Percentiles rank a stretch among this genome's conserved stretches.
Conservation (phyloP, 495 filamentous ascomycete genomes). For the Penicillium paradoxum region DNA sequence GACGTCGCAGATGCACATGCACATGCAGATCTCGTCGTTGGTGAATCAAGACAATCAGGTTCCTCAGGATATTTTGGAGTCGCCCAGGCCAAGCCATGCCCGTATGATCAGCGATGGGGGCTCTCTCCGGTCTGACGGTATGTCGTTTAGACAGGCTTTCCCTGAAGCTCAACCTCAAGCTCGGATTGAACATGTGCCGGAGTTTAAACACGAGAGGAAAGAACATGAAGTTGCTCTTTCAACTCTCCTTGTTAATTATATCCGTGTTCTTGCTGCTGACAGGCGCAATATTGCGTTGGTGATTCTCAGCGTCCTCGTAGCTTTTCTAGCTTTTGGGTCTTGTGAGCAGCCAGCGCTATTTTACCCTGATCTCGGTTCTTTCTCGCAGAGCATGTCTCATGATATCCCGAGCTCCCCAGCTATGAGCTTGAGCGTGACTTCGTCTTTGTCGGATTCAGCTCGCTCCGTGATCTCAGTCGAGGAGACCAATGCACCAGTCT, state of each 20-base stretch:
- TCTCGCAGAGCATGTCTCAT: constrained; percentile 10
- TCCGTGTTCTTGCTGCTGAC: constrained; percentile 63
- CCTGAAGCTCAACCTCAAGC: not conserved
- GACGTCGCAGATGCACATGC: constrained; percentile 11
- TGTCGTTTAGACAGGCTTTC: not conserved
- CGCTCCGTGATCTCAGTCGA: not conserved
- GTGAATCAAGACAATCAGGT: not conserved
- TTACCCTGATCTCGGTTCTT: constrained; percentile 12
- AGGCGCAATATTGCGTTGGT: constrained; percentile 65
- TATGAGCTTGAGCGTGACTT: constrained; percentile 5
- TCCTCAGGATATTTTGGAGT: not conserved
- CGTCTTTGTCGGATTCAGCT: not conserved
- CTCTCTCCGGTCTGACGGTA: constrained; percentile 2
- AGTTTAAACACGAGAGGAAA: not conserved
- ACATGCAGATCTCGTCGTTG: constrained; percentile 5
- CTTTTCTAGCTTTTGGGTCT: constrained; percentile 45
- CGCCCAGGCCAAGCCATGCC: constrained; percentile 6
- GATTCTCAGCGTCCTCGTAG: constrained; percentile 54
- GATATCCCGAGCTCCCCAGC: constrained; percentile 7
- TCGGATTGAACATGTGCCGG: not conserved
- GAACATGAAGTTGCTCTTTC: constrained; percentile 42
- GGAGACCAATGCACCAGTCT: not conserved
- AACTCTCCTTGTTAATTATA: constrained; percentile 62
- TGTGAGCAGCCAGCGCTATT: constrained; percentile 7
- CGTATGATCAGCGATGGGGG: constrained; percentile 6